A percentile compares a stretch with the other conserved stretches of the same genome.
These are phyloP conservation scores for Quercus lobata DNA, from an alignment of 331 rosid genomes.

Conservation along the genomic window DNA sequence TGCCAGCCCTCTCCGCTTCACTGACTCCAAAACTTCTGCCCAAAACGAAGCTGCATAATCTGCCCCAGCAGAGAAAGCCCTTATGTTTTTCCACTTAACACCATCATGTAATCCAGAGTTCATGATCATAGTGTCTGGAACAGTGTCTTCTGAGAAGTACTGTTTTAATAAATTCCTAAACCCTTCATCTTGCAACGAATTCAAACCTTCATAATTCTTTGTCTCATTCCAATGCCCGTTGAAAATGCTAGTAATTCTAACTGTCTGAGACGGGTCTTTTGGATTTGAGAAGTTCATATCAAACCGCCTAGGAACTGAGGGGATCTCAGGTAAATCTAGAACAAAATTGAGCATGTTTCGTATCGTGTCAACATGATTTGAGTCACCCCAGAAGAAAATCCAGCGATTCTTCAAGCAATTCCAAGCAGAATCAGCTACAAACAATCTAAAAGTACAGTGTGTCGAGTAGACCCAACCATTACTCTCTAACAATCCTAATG, in stretches of 20 bases:
- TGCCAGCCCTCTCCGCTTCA: constrained; percentile 50
- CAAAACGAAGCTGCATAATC: constrained; percentile 74
- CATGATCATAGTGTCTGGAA: constrained; percentile 79
- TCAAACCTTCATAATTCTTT: constrained; percentile 69
- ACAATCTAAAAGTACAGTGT: constrained; percentile 71
- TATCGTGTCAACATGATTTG: constrained; percentile 86
- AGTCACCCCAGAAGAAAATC: constrained; percentile 97
- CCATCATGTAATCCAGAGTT: constrained; percentile 93
- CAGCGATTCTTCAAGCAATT: constrained; percentile 67
- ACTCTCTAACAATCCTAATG: constrained; percentile 76
- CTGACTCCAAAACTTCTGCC: constrained; percentile 50
- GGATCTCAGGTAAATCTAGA: constrained; percentile 61
- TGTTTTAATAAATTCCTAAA: constrained; percentile 50
- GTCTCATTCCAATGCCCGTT: constrained; percentile 97
- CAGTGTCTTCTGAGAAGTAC: constrained; percentile 61
- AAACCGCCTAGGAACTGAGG: constrained; percentile 70
- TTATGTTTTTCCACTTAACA: constrained; percentile 48
- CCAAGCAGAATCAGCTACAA: constrained; percentile 71
- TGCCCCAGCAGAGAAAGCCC: constrained; percentile 69
- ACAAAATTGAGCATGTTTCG: constrained; percentile 75
- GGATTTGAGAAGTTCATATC: constrained; percentile 79
- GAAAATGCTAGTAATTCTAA: constrained; percentile 86
- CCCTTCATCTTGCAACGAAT: constrained; percentile 70
- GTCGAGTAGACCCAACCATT: constrained; percentile 96
- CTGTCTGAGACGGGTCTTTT: constrained; percentile 55